Base-by-base conservation (phyloP, 345 rosid genomes). In the Gossypium longicalyx region DNA sequence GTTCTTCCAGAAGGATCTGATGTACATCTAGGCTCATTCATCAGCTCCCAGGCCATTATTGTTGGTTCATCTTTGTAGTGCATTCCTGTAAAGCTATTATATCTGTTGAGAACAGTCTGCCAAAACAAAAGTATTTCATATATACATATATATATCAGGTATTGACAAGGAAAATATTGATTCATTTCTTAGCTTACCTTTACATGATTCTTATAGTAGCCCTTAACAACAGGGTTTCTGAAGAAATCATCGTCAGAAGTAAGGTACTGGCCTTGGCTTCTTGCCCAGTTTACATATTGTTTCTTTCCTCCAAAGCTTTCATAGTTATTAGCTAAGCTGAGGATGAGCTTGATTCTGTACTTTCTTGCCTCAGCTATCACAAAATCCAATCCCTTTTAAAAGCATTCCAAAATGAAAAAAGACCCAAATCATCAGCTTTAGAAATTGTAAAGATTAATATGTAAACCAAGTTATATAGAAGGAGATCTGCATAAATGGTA, bases 21-120 rank as follows among this genome's bases (percentile, higher is more conserved):
- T 52, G 88, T 80, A 77, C 99, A 93, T 80, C 97, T 90, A 49
- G 98, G 98, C 80, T 95, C 99, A 77, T 95, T 95, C 91, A 95
- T 93, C 74, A 95, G 99, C 91, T 95, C 99, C 99, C 98, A 91
- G 29, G 96, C 98, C 98, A 95, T 93, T 70, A 95, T 93, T n/a
- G 98, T 90, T 41, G 98, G 82, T 43, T 95, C 99, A 78, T 93
- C 93, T 82, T 84, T 93, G 87, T 90, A 95, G 51, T 75, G 86
- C 78, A 95, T 82, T 80, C 95, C 84, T 16, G 89, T 93, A 67
- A 93, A 79, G 76, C 81, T 87, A 78, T 93, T 91, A 16, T 79
- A 86, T 77, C 99, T 86, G 68, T 86, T 89, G 3, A 93, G 83
- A 76, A 94, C 87, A 80, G 91, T 82, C 98, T 94, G 81, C 70